Evolutionary conservation across 2,329 filamentous ascomycete genomes (phyloP).

Genomic region (Stagonosporopsis vannaccii): DNA sequence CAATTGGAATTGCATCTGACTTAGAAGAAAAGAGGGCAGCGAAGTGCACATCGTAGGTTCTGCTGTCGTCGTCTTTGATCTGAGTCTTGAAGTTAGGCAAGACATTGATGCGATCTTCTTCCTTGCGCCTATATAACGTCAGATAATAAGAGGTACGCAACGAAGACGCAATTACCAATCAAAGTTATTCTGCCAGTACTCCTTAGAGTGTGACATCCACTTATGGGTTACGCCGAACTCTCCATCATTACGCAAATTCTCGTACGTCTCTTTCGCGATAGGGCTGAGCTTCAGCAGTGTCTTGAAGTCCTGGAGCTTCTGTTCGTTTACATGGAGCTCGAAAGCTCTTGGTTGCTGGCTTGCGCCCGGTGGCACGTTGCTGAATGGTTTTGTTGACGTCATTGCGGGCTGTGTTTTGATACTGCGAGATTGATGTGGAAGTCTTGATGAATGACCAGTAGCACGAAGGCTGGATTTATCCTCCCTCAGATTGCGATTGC

Average conservation of each 20-base stretch:
- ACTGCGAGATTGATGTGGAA: background rate
- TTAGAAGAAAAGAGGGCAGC: conserved; percentile 62
- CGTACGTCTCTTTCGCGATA: conserved; percentile 41
- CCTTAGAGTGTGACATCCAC: conserved; percentile 42
- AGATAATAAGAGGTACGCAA: background rate
- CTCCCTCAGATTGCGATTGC: no score
- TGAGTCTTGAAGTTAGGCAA: conserved; percentile 59
- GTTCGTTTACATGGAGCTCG: conserved; percentile 35
- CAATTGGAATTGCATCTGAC: conserved; percentile 58
- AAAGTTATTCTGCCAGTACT: conserved; percentile 42
- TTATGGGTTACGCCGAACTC: conserved; percentile 42
- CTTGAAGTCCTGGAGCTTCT: conserved; percentile 41
- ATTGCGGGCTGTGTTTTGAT: conserved; percentile 2
- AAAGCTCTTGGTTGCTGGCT: conserved; percentile 32
- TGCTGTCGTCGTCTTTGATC: conserved; percentile 51
- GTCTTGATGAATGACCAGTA: background rate
- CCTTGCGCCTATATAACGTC: conserved; percentile 39
- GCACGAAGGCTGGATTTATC: background rate
- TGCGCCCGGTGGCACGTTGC: conserved; percentile 22
- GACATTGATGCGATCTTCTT: conserved; percentile 56
- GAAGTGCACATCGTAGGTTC: conserved; percentile 59
- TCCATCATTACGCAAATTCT: conserved; percentile 36
- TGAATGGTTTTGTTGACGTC: conserved; percentile 28
- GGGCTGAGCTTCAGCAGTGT: conserved; percentile 38
- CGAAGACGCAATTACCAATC: conserved; percentile 36